Evolutionary conservation across 2,329 filamentous ascomycete genomes (phyloP).

Genomic region (Colletotrichum sp.): DNA sequence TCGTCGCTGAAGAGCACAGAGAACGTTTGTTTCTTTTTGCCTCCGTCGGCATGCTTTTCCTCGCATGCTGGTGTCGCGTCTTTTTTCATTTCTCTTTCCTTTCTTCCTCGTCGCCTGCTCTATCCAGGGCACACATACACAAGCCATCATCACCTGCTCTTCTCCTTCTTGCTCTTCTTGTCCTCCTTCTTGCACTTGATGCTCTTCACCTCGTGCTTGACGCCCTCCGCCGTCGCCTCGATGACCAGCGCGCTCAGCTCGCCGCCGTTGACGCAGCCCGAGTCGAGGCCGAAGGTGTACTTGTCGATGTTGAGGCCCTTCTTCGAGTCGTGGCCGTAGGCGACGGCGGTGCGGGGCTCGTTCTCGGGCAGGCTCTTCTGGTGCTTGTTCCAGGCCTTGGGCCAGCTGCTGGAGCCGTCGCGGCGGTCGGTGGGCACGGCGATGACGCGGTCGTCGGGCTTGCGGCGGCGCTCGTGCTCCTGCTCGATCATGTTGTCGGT

Average conservation of each 20-base stretch:
- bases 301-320: slow-evolving; percentile 64
- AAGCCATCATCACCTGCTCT: background rate
- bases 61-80: background rate
- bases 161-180: slow-evolving; percentile 18
- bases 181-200: slow-evolving; percentile 39
- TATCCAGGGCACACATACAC: background rate
- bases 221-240: slow-evolving; percentile 47
- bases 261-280: slow-evolving; percentile 78
- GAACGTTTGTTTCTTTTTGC: background rate
- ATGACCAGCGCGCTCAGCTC: slow-evolving; percentile 80
- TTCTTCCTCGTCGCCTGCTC: background rate
- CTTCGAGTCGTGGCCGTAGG: slow-evolving; percentile 89
- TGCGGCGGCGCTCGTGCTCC: slow-evolving; percentile 18
- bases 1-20: background rate
- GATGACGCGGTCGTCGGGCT: slow-evolving; percentile 32
- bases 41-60: background rate
- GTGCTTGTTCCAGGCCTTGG: slow-evolving; percentile 62
- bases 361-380: slow-evolving; percentile 40
- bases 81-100: no score
- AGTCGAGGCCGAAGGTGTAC: slow-evolving; percentile 87
- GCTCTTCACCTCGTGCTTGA: slow-evolving; percentile 43
- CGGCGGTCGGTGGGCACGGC: slow-evolving; percentile 44
- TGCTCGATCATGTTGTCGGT: slow-evolving; percentile 20
- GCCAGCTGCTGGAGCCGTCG: slow-evolving; percentile 67
- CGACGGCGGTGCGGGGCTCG: slow-evolving; percentile 64